Percentiles rank a stretch among this genome's conserved stretches.
Conservation (phyloP, 768 basidiomycete species). For the Agaricus subrufescens region DNA sequence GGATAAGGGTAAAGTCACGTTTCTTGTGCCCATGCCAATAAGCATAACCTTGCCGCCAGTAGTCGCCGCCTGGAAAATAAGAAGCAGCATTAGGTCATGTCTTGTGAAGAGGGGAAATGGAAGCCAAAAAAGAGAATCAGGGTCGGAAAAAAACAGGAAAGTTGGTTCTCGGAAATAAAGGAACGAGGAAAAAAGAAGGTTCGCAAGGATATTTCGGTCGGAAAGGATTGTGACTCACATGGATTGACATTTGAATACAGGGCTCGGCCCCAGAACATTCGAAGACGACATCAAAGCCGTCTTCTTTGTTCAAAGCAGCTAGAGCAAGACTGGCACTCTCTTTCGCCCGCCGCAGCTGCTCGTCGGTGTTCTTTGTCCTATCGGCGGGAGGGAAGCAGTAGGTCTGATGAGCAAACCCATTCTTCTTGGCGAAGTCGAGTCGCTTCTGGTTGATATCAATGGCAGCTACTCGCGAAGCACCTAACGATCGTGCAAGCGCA, state of each 20-base stretch:
- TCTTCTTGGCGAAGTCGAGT: constrained; percentile 67
- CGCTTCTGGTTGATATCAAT: constrained; percentile 83
- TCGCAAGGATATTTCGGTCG: background rate
- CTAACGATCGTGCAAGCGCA: constrained; percentile 67
- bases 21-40: constrained; percentile 92
- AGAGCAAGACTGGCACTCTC: constrained; percentile 50
- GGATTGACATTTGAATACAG: constrained; percentile 87
- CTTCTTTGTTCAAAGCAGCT: constrained; percentile 48
- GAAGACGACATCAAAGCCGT: constrained; percentile 90
- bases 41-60: constrained; percentile 90
- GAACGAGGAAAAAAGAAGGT: constrained; percentile 1
- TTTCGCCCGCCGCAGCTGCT: constrained; percentile 56
- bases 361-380: constrained; percentile 49
- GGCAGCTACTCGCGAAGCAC: constrained; percentile 69
- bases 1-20: constrained; percentile 77
- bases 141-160: background rate
- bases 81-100: constrained; percentile 2
- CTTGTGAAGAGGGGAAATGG: background rate
- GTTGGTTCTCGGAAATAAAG: background rate
- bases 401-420: constrained; percentile 76
- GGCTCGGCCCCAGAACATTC: constrained; percentile 95
- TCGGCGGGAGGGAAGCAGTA: constrained; percentile 47
- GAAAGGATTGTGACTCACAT: constrained; percentile 51
- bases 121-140: background rate
- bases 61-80: constrained; percentile 56